Evolutionary conservation across 139 green algal genomes (phyloP), one percentile per base, ranked within the genome.

Genomic region (Haematococcus sp.): DNA sequence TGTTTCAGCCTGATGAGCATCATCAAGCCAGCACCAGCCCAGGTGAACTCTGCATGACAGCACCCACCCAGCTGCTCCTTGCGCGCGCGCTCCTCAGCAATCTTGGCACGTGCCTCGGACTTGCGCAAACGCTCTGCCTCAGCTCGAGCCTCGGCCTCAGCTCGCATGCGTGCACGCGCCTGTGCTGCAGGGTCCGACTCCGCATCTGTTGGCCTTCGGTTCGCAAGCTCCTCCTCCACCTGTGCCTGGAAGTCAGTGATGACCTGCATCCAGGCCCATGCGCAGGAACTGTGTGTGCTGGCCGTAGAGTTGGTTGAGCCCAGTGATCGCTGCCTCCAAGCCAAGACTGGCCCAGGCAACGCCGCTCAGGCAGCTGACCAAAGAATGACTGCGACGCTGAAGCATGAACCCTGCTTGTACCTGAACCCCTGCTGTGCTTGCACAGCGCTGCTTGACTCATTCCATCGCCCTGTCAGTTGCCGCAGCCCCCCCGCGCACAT

Each of bases 201-300:
- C 33, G 7, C 61, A 49, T 30, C 61, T 52, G n/a, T 51, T 15
- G 2, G 2, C 11, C 23, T 4, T 3, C 32, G 19, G 31, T 9
- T 4, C 32, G 46, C 11, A 11, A n/a, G 70, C 49, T 77, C 63
- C 52, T 81, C 69, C 51, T 72, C 30, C 35, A 81, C 34, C 70
- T 81, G 76, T 35, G 31, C 23, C n/a, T 67, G 58, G 63, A 81
- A 81, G 70, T 81, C 76, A 27, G 59, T 61, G 15, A 81, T 51
- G 51, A 81, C 74, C 74, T 79, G 65, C 46, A 11, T 7, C 11
- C 7, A 7, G 4, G 35, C 0, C 13, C 32, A 52, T 9, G 63
- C 9, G 27, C 43, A 59, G 23, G 22, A 7, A 44, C 7, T 23
- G 23, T 5, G 5, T 44, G 59, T 44, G 43, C 5, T 22, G 7